These are phyloP conservation scores for Xylaria sp. DNA, from an alignment of 2,329 filamentous ascomycete genomes.

Conservation along the genomic window DNA sequence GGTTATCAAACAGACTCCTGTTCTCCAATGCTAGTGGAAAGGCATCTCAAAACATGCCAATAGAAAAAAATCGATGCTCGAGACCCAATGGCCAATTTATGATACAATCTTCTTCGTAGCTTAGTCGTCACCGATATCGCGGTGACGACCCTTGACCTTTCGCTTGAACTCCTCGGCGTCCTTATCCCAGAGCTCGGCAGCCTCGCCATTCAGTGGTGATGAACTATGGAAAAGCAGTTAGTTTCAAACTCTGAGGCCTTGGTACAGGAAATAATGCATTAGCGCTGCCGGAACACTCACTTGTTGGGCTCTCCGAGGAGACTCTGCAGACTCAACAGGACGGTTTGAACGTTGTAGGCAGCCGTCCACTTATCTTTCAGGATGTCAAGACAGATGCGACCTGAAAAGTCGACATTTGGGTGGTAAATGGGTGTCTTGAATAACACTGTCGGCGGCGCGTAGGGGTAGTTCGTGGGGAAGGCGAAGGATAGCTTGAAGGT, in stretches of 20 bases:
- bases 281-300: constrained; percentile 65
- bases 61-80: constrained; percentile 36
- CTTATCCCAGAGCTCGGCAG: constrained; percentile 94
- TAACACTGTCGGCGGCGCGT: constrained; percentile 87
- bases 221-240: constrained; percentile 66
- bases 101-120: constrained; percentile 23
- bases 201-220: constrained; percentile 94
- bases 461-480: constrained; percentile 94
- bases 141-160: constrained; percentile 72
- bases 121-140: constrained; percentile 73
- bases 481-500: constrained; percentile 92
- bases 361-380: constrained; percentile 99
- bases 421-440: constrained; percentile 99
- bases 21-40: constrained; percentile 51
- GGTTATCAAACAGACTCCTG: constrained; percentile 53
- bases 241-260: not conserved
- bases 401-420: constrained; percentile 97
- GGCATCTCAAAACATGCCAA: constrained; percentile 33
- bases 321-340: constrained; percentile 93
- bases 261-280: not conserved
- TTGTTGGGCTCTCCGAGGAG: constrained; percentile 98
- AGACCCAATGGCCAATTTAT: constrained; percentile 29
- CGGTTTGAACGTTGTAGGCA: constrained; percentile 94
- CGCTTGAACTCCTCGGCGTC: constrained; percentile 88
- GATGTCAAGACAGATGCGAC: constrained; percentile 96